Evolutionary conservation across 768 basidiomycete genomes (phyloP), one percentile per base, ranked within the genome.

Genomic region (Boletellus emodensis): DNA sequence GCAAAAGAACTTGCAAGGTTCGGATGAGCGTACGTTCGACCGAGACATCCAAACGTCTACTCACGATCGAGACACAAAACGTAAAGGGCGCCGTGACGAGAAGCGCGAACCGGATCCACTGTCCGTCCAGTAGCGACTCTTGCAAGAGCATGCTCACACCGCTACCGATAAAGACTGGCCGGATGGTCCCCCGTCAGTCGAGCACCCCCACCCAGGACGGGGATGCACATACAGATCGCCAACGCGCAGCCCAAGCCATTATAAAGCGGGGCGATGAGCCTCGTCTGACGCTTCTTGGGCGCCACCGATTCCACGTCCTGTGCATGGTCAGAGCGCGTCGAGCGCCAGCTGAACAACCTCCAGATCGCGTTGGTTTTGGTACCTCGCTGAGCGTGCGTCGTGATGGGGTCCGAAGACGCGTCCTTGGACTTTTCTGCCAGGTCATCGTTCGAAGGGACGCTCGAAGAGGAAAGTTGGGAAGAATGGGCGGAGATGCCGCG

Each of bases 21-120:
- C 28, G 45, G 18, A 46, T 56, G 30, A 51, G 49, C 32, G 36
- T 24, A 26, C 33, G 40, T 40, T 34, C 22, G 10, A 24, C 15
- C 2, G 11, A 13, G 15, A 18, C 46, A 51, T 28, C 28, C 4
- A 9, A 34, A 24, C 40, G 24, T 41, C 44, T 2, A 72, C 83
- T 65, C 61, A 88, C 87, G 59, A 91, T 64, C 3, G 85, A 82
- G 7, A 94, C 77, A 52, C 88, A 91, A 56, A 88, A 79, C 6
- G 90, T 73, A 63, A 90, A 80, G 0, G 91, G 91, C 0, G 75
- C 67, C 1, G 87, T 82, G 13, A 65, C 75, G 10, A 90, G 54
- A 2, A 94, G 77, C 3, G 75, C 79, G 49, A 94, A 90, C 10
- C 91, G 78, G 1, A 53, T 67, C 61, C 75, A 83, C 17, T 75